Conservation (phyloP, 352 stramenopile species). For the Phytophthora europaea region DNA sequence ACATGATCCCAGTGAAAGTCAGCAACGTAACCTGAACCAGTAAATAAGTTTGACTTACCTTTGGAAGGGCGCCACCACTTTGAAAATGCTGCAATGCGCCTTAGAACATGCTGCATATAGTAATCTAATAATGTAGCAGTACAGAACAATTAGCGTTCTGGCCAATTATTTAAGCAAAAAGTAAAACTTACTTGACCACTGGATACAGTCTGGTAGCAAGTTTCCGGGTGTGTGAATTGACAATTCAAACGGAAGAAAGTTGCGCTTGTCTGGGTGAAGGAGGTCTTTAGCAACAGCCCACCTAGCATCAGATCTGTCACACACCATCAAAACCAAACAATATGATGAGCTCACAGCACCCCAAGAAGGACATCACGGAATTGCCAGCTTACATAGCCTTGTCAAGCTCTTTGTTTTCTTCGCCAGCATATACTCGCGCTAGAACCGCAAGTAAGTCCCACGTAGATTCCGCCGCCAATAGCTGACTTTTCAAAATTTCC, state of each 20-base stretch:
- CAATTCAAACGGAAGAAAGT: constrained; percentile 52
- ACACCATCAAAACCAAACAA: background rate
- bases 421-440: constrained; percentile 23
- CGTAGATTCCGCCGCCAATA: constrained; percentile 39
- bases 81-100: constrained; percentile 44
- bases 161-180: background rate
- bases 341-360: background rate
- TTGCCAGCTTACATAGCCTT: constrained; percentile 31
- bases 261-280: constrained; percentile 42
- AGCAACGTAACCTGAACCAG: background rate
- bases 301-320: constrained; percentile 44
- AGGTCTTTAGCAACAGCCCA: constrained; percentile 60
- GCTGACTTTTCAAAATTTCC: constrained; percentile 36
- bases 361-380: background rate
- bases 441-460: constrained; percentile 44
- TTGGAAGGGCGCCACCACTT: constrained; percentile 43
- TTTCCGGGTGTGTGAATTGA: background rate
- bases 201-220: constrained; percentile 23
- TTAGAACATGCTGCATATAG: constrained; percentile 47
- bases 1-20: background rate
- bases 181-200: constrained; percentile 25
- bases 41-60: constrained; percentile 24
- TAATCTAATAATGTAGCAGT: constrained; percentile 21
- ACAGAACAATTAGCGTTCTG: constrained; percentile 13
- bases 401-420: constrained; percentile 9